Base-by-base conservation (phyloP, 257 asterid genomes). In the Scutellaria minor region DNA sequence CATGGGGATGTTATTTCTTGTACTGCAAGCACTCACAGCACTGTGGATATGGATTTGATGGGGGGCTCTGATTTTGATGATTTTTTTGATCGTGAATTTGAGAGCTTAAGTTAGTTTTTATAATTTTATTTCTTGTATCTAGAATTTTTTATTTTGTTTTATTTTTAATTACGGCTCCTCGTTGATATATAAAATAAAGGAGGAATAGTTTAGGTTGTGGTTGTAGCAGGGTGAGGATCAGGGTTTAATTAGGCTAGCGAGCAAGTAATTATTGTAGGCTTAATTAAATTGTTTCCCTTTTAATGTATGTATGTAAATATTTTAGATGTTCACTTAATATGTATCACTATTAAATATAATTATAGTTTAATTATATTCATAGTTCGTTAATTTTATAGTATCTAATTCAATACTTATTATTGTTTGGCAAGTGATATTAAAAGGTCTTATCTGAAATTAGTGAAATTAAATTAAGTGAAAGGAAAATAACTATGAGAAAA, bases 1-100 rank as follows among this genome's bases (percentile, higher is more conserved):
- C 74, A 27, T 27, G 75, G 64, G 64, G 80, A 81, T 56, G 77
- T 48, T 20, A 12, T 75, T 4, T 69, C 87, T 8, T 83, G 81
- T 58, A 68, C 82, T 9, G 71, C 78, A 0, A 83, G 85, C 76
- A 80, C 70, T 40, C 75, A 27, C 39, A 60, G 59, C 6, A 77
- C 48, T 14, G 31, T 74, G 56, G 77, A 77, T 5, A 52, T 77
- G 50, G 78, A 52, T 6, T 50, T 59, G 9, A 51, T 75, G 76
- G 67, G 55, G 37, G 70, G 7, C 40, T 64, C 67, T n/a, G 41
- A 50, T 55, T 70, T 81, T 42, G 79, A 70, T 2, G 80, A 77
- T 14, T 73, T 66, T 42, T 67, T 70, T 15, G 74, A 70, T 27
- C 35, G 1, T 11, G 61, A 55, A 15, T 37, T 73, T 52, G 44